These are phyloP conservation scores for Beta lomatogona DNA, from an alignment of 179 eudicot genomes.

Conservation along the genomic window DNA sequence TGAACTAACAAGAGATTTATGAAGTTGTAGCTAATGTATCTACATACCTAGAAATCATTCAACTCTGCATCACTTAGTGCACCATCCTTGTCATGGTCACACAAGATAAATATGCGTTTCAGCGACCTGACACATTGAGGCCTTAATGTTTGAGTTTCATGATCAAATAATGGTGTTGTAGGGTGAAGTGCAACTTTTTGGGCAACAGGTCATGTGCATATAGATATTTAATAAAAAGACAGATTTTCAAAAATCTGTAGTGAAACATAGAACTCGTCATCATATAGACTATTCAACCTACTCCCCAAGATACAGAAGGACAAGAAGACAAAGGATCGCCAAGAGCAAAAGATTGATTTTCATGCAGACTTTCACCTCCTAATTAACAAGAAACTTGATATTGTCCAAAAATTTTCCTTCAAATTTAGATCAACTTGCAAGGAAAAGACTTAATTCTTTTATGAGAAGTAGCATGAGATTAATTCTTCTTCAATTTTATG, in stretches of 20 bases:
- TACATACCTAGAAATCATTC: conserved; percentile 90
- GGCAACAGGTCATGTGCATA: conserved; percentile 42
- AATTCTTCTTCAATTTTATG: too few relatives aligned
- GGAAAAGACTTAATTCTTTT: too few relatives aligned
- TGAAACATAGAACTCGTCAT: background rate
- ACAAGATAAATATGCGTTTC: conserved; percentile 89
- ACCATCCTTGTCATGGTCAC: conserved; percentile 95
- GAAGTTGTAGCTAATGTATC: too few relatives aligned
- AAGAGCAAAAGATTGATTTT: too few relatives aligned
- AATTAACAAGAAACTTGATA: too few relatives aligned
- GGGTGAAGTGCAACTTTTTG: conserved; percentile 98
- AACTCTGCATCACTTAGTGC: conserved; percentile 92
- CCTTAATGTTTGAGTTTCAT: conserved; percentile 85
- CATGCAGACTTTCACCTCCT: too few relatives aligned
- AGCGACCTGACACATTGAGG: conserved; percentile 92
- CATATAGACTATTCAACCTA: background rate
- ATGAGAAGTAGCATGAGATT: too few relatives aligned
- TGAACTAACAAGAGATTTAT: too few relatives aligned
- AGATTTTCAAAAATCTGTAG: background rate
- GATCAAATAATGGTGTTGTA: conserved; percentile 91
- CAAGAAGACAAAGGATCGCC: too few relatives aligned
- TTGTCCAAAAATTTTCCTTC: too few relatives aligned
- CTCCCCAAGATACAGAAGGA: too few relatives aligned
- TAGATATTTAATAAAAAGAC: background rate
- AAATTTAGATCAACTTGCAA: too few relatives aligned